Evolutionary conservation across 1,139 yeast species (phyloP), one percentile per base, ranked within the genome.

Genomic region (Suhomyces anneliseae): DNA sequence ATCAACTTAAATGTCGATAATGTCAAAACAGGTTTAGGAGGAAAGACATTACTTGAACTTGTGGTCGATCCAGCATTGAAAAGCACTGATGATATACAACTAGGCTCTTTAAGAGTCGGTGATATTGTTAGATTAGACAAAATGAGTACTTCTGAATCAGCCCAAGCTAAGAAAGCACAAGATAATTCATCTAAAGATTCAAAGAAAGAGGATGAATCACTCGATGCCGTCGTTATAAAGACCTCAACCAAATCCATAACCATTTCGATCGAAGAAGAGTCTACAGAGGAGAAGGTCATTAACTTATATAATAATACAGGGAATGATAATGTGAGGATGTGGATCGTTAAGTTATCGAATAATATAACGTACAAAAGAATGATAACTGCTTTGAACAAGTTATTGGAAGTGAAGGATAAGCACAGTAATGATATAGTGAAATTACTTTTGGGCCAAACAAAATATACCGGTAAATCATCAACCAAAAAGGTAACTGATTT

Each of bases 11-110:
- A 71, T 1, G 70, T 87, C 12, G 76, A 78, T 12, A 82, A 82
- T 47, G 66, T 87, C 5, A 72, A 86, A 45, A 86, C 93, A 0
- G 96, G 97, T 0, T 68, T 89, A 19, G 96, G 92, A 6, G 97
- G 97, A 4, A 82, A 87, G 58, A 72, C 83, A 11, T 67, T 88
- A 37, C 58, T 89, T 8, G 96, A 90, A 50, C 65, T 92, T 40
- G 78, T 68, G 11, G 71, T 81, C 6, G 95, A 89, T 59, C 67
- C 82, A 2, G 85, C 88, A 0, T 66, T 75, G 42, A 58, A 68
- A 7, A 68, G 67, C 33, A 60, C 56, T 3, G 58, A 54, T 12
- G 65, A 65, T 2, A 66, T 85, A 5, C 76, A 75, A 11, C 59
- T 73, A 4, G 90, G 90, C 0, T 81, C 81, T 33, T 74, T 90